Evolutionary conservation across 441 rosid species (phyloP), one percentile per base, ranked within the genome.

Genomic region (Francoa sonchifolia): DNA sequence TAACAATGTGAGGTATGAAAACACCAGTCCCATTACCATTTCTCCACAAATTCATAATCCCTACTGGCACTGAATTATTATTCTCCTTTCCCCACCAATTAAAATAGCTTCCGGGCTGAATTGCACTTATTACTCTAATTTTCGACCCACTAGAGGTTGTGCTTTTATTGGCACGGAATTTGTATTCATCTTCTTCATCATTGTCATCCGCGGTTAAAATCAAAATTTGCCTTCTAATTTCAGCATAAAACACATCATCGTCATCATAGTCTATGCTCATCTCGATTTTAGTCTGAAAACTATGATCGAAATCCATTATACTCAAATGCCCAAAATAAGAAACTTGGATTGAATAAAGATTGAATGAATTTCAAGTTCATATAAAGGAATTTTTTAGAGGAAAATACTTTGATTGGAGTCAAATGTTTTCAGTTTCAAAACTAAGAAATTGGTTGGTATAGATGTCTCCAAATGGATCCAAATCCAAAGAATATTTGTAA

Each of bases 21-120:
- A 77, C 82, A 2, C 77, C 82, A 1, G 79, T 69, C 43, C 77
- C 75, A 33, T 37, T 54, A 6, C 74, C 43, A 33, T 45, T 54
- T 44, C 68, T 64, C 76, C 75, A 63, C 27, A 48, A 22, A 21
- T 65, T 72, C 7, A 31, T 43, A 11, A 59, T 63, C 76, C 74
- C 58, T n/a, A 53, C 28, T 1, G 75, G 75, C 0, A 45, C 52
- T 1, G 60, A 51, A 33, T 49, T 20, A 28, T 20, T 5, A 5
- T 44, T 46, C 54, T 37, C 31, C 2, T 25, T 52, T n/a, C 43
- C 69, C 57, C 64, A 47, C 58, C 48, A 57, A 31, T 21, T 43
- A 54, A 50, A 65, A 38, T 51, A 55, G 41, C 30, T 42, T 34
- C 60, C 71, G 22, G 47, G 47, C 20, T 41, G 52, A 4, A 41